Evolutionary conservation across 1,284 basidiomycete genomes (phyloP), one percentile per base, ranked within the genome.

Genomic region (Melampsora americana): DNA sequence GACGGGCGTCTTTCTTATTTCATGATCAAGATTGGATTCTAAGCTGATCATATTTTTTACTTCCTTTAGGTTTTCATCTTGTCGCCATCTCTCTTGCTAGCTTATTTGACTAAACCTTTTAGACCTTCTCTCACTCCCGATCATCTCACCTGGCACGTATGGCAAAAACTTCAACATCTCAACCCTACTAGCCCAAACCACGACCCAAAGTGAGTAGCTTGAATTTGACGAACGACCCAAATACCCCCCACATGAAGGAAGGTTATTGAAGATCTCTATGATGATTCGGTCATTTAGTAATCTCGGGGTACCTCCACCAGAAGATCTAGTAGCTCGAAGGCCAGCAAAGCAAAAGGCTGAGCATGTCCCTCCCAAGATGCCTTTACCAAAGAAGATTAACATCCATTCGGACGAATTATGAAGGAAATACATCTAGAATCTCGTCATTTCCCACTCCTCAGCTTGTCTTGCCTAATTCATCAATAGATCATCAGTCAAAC

Each of bases 131-230:
- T 59, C 53, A 59, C 53, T 23, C 53, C 53, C 7, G 53, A 59
- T 59, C 53, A 59, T 28, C 53, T 23, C n/a, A 59, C 20, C 18
- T 59, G 53, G 53, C 53, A 59, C 53, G 28, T 59, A 23, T 59
- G 53, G 53, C 53, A 59, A 59, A 59, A 59, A 59, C 53, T 59
- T 59, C 53, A 59, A 28, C 53, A 59, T 28, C 53, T 59, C 6
- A 59, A 59, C n/a, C 53, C 53, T 59, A 28, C 28, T 11, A 59
- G n/a, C n/a, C 53, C 53, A 59, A 59, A 59, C 28, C 53, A 59
- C 18, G 53, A 59, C n/a, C 53, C 53, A 59, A 28, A 59, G 53
- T 59, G 23, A 59, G 53, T 59, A 9, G 14, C n/a, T 26, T 28
- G 11, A 6, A 20, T 53, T 11, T 18, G 50, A 53, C 16, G 18